Conservation (phyloP, 257 asterid genomes). For the Solanum chiquidenum region DNA sequence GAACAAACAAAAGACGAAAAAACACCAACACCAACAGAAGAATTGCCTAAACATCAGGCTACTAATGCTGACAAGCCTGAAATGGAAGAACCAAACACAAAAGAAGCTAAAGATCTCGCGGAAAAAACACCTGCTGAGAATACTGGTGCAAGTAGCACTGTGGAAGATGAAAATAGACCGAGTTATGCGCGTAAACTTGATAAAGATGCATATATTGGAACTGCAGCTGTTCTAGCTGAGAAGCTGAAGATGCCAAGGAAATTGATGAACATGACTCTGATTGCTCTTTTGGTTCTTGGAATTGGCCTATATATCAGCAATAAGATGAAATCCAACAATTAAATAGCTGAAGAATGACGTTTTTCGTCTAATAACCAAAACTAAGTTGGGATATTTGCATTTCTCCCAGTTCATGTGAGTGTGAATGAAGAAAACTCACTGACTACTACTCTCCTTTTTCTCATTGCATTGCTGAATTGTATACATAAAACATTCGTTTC, state of each 20-base stretch:
- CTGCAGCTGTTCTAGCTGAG: conserved; percentile 13
- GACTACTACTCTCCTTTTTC: not conserved
- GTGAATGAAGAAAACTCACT: not conserved
- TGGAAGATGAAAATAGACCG: not conserved
- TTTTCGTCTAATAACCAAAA: not conserved
- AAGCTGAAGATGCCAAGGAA: conserved; percentile 38
- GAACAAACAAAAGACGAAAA: not conserved
- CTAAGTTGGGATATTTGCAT: not conserved
- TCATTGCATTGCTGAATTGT: not conserved
- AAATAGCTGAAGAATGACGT: conserved; percentile 1
- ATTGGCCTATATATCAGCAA: conserved; percentile 31
- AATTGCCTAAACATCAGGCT: not conserved
- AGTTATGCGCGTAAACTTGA: not conserved
- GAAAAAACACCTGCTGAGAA: not conserved
- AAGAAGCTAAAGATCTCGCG: not conserved
- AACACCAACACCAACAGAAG: conserved; percentile 3
- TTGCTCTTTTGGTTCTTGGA: conserved; percentile 25
- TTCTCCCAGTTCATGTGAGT: not conserved
- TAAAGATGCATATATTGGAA: not conserved
- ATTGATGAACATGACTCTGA: conserved; percentile 16
- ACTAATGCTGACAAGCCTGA: not conserved
- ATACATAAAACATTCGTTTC: not conserved
- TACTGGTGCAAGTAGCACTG: not conserved
- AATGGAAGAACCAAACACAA: conserved; percentile 1
- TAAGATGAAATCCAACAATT: conserved; percentile 13